Conservation (phyloP, 345 rosid genomes). For the Sisymbrium irio region DNA sequence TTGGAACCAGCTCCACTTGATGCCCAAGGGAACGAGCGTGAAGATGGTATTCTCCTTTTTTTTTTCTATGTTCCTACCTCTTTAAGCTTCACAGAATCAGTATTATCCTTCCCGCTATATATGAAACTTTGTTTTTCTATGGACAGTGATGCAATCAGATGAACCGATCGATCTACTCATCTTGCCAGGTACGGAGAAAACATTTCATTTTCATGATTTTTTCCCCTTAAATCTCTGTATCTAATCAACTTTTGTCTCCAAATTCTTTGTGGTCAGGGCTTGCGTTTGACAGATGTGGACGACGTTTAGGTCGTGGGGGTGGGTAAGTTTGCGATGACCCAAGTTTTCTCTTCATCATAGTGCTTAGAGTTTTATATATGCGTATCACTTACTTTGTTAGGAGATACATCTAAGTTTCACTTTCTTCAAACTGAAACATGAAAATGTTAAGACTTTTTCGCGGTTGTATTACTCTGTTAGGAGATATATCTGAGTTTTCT, state of each 20-base stretch:
- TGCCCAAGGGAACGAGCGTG: constrained; percentile 63
- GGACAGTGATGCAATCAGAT: constrained; percentile 71
- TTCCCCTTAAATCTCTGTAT: neutral
- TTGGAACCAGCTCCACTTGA: constrained; percentile 83
- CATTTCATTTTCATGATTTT: neutral
- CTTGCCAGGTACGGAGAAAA: constrained; percentile 64
- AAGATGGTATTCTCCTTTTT: constrained; percentile 60
- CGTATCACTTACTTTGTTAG: too few species aligned
- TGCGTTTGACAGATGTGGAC: constrained; percentile 85
- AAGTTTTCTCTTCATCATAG: neutral
- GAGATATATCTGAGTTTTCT: neutral
- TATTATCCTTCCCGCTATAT: neutral
- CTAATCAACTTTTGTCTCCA: neutral
- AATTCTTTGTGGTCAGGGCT: constrained; percentile 52
- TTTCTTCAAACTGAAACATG: neutral
- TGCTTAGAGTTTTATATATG: neutral
- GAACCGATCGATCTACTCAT: constrained; percentile 79
- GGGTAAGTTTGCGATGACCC: constrained; percentile 52
- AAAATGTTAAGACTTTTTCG: neutral
- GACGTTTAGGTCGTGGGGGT: constrained; percentile 97
- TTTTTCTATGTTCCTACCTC: neutral
- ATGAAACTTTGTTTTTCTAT: neutral
- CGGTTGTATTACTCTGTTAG: neutral
- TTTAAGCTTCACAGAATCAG: neutral
- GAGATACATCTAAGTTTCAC: neutral